Conservation (phyloP, 2,329 filamentous ascomycete genomes). For the Pseudogymnoascus verrucosus region DNA sequence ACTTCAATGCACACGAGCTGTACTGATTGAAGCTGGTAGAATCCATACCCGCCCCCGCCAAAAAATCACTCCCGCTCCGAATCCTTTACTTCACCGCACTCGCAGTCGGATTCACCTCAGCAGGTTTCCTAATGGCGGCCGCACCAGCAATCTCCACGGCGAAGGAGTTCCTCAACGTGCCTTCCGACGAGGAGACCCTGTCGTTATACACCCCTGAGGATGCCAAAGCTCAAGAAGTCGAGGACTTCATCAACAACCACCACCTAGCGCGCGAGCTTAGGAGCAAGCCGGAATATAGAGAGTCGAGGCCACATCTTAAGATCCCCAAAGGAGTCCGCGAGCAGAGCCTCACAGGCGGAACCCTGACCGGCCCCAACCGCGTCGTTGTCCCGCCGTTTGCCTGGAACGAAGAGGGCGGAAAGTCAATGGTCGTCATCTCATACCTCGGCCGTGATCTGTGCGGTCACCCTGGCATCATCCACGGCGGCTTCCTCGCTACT, state of each 20-base stretch:
- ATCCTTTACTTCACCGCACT: conserved; percentile 39
- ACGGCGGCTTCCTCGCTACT: conserved; percentile 86
- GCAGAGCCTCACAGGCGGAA: conserved; percentile 76
- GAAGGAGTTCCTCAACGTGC: conserved; percentile 43
- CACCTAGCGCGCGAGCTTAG: conserved; percentile 66
- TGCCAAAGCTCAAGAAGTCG: conserved; percentile 48
- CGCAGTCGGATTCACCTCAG: conserved; percentile 38
- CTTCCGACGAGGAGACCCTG: conserved; percentile 67
- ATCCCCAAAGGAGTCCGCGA: conserved; percentile 62
- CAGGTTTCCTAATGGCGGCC: conserved; percentile 50
- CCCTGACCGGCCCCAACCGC: conserved; percentile 64
- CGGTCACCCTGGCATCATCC: conserved; percentile 83
- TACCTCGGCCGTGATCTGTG: conserved; percentile 76
- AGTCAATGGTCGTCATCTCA: conserved; percentile 61
- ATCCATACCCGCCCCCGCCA: conserved; percentile 13
- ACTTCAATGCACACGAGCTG: neutral
- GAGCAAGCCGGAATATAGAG: conserved; percentile 55
- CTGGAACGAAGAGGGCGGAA: conserved; percentile 65
- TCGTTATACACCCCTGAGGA: conserved; percentile 52
- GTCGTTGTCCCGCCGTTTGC: conserved; percentile 74
- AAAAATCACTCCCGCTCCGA: conserved; percentile 36
- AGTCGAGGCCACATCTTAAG: conserved; percentile 80
- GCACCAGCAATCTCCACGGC: conserved; percentile 43
- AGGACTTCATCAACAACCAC: conserved; percentile 67
- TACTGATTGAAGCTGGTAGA: conserved; percentile 2